Evolutionary conservation across 331 rosid species (phyloP), one percentile per base, ranked within the genome.

Genomic region (Rosa hybrid): DNA sequence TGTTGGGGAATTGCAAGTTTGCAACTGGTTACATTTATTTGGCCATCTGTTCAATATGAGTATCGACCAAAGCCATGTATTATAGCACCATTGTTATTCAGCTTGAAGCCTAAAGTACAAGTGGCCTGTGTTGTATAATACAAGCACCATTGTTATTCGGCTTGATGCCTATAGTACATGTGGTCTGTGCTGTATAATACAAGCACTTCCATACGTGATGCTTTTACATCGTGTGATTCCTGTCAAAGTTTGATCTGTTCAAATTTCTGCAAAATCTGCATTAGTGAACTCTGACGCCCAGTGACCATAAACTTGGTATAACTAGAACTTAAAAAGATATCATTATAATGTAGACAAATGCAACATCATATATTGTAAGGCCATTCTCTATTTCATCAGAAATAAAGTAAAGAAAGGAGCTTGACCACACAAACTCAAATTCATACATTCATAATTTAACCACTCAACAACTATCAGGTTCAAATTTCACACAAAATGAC

Each of bases 401-500:
- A 8, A 21, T 21, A 6, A 12, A 21, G 38, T 23, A 18, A 20
- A 68, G 13, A 41, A 41, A 39, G 48, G 54, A 69, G 34, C 53
- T 70, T 21, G 38, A 70, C 17, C 23, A 42, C 57, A 59, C 44
- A 59, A 59, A 42, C 79, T 21, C 70, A 75, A 59, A 75, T 64
- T 50, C 51, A 0, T 65, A 64, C 70, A 12, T 30, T 77, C 49
- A 48, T 34, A 49, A 65, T 12, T 23, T 23, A 62, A 76, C 69
- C 45, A 62, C 59, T 1, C 18, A 57, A 45, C 63, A 34, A 20
- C 81, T 56, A 56, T 11, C 54, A 45, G 4, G 79, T 80, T 79
- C 77, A 34, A 54, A 77, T 74, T 72, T 39, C 64, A 81, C 76
- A 68, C 68, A 65, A 85, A 79, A 77, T 74, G 16, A 23, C 77